These are phyloP conservation scores for Gynandropsis gynandra DNA, from an alignment of 345 rosid genomes.

Conservation along the genomic window DNA sequence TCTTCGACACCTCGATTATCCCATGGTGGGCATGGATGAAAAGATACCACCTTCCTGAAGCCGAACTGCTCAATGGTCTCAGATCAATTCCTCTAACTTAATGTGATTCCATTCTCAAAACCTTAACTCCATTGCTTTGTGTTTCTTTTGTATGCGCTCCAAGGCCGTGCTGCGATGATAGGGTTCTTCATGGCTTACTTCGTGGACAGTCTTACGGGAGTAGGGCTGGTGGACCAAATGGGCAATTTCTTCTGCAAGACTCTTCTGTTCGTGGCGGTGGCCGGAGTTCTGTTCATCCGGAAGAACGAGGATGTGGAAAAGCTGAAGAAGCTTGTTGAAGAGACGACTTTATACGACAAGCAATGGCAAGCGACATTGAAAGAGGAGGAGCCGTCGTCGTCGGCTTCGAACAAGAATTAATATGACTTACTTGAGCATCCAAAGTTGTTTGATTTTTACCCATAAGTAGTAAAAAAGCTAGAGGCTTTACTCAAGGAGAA, in stretches of 20 bases:
- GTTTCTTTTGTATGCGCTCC: background rate
- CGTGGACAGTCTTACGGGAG: constrained; percentile 91
- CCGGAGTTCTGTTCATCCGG: constrained; percentile 72
- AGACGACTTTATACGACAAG: constrained; percentile 90
- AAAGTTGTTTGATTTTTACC: too few relatives aligned
- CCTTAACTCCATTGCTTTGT: too few relatives aligned
- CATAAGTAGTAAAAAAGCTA: too few relatives aligned
- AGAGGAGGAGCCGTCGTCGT: too few relatives aligned
- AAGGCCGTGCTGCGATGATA: constrained; percentile 95
- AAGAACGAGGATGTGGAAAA: constrained; percentile 85
- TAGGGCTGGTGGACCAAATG: constrained; percentile 96
- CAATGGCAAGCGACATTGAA: constrained; percentile 98
- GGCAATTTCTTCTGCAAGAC: constrained; percentile 94
- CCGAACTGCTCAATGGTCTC: constrained; percentile 90
- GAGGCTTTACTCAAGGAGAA: too few relatives aligned
- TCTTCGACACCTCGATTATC: constrained; percentile 79
- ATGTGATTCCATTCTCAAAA: too few relatives aligned
- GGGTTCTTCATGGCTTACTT: constrained; percentile 98
- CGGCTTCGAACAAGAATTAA: too few relatives aligned
- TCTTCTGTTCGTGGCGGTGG: constrained; percentile 73
- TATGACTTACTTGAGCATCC: too few relatives aligned
- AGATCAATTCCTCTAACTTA: too few relatives aligned
- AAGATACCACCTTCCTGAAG: constrained; percentile 94
- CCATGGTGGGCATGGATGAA: constrained; percentile 99
- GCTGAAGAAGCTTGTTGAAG: constrained; percentile 64